These are phyloP conservation scores for Aureobasidium sp. DNA, from an alignment of 2,329 filamentous ascomycete species.

Conservation along the genomic window DNA sequence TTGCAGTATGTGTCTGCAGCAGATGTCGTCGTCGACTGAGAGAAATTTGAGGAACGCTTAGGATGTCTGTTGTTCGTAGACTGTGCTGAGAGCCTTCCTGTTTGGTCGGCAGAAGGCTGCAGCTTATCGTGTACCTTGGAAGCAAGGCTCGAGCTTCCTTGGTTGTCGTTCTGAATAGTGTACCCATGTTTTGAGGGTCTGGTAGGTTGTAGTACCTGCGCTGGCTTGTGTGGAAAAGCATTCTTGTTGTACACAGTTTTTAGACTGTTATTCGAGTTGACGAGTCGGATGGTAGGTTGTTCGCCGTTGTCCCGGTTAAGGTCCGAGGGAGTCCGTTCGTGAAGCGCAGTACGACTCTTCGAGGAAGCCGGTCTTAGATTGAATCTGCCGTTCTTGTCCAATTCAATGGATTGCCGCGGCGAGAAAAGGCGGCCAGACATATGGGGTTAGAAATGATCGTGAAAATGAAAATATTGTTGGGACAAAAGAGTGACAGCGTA, in stretches of 20 bases:
- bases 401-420: conserved; percentile 15
- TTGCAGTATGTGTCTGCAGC: conserved; percentile 15
- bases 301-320: conserved; percentile 16
- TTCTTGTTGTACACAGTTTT: conserved; percentile 16
- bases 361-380: conserved; percentile 13
- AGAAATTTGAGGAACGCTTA: conserved; percentile 7
- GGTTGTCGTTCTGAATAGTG: conserved; percentile 1
- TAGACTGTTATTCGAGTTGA: conserved; percentile 18
- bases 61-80: conserved; percentile 5
- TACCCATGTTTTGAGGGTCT: conserved; percentile 8
- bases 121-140: conserved; percentile 2
- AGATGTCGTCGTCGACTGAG: conserved; percentile 14
- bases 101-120: conserved; percentile 15
- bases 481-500: conserved; percentile 13
- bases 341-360: conserved; percentile 19
- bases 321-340: conserved; percentile 22
- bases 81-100: conserved; percentile 19
- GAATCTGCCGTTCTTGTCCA: conserved; percentile 12
- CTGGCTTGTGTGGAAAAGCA: conserved; percentile 15
- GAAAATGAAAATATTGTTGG: background rate
- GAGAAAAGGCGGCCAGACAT: conserved; percentile 17
- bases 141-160: background rate
- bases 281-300: conserved; percentile 27
- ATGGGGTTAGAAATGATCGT: conserved; percentile 1
- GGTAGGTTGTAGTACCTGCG: conserved; percentile 16